Evolutionary conservation across 805 yeast genomes (phyloP), one percentile per base, ranked within the genome.

Genomic region (Pichia occidentalis): DNA sequence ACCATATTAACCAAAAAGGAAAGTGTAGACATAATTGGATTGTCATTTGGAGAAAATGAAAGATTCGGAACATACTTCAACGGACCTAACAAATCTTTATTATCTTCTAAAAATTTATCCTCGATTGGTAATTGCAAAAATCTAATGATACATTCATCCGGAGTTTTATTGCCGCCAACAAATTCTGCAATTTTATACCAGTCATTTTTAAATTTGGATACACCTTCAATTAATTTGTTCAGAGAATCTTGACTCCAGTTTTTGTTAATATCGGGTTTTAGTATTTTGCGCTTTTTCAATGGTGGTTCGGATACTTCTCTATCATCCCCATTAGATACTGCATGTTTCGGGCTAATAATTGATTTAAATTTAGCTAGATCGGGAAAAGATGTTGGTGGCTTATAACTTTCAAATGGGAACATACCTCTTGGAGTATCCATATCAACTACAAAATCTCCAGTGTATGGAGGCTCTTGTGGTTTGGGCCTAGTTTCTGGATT

Each of bases 1-100:
- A 87, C 94, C 34, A 88, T 62, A 26, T 85, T 79, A 0, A 88
- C 78, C 60, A 92, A 66, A 59, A 88, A 92, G 11, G 95, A 80
- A 45, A 92, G 71, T n/a, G 95, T 90, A 25, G 95, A 81, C 65
- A 92, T 71, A 4, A 92, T 87, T 2, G 99, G 98, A 59, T 92
- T 92, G 50, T 92, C 97, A 21, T 80, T 75, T 30, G 85, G 74
- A 25, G 85, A 75, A 34, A 85, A 80, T 11, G 97, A 95, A 35
- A 90, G 69, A 56, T 85, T 82, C 3, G 94, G 81, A 4, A 90
- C 80, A 57, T 73, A 86, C 54, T 80, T 83, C 46, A 88, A 68
- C 11, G 95, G 84, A 1, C 92, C 88, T 14, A 82, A 57, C 24
- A 72, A 68, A 9, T 65, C 64, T 27, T 48, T 59, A 24, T 62